Evolutionary conservation across 1,139 yeast species (phyloP), one percentile per base, ranked within the genome.

Genomic region (Sugiyamaella grinbergsii): DNA sequence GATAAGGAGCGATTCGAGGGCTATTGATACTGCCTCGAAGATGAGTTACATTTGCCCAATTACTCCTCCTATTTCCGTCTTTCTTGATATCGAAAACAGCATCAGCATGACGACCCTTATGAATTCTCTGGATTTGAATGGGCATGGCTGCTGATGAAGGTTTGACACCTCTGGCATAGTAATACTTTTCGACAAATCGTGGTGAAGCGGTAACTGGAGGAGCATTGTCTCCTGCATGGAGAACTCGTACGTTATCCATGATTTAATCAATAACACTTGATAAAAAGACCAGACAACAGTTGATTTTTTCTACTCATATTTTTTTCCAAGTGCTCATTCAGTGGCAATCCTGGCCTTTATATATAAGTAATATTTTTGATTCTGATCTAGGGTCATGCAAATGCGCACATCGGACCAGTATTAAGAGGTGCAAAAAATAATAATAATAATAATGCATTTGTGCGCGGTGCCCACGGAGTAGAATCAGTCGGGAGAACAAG

Each of bases 101-200:
- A 38, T 56, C 59, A 2, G 60, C 56, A 29, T 59, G 61, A 13
- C 53, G 32, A 28, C 48, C 46, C 15, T 49, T 47, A 36, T 55
- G 54, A 19, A 55, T 34, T 26, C 57, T 51, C 46, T 59, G 63
- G 11, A 59, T 53, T 47, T 59, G 63, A 22, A 28, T 22, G 6
- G 53, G 49, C n/a, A 58, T 22, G 26, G 43, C 42, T 26, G 40
- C 13, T 11, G 50, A 28, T 20, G 51, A 28, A 3, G 50, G 16
- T 38, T 51, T 52, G 42, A 42, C 49, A 2, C 52, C 51, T 26
- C 52, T 42, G 8, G 61, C 62, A 48, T 55, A 52, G 26, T 49
- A 50, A 43, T 56, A 58, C 24, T 47, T 43, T 41, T 55, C 58
- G 6, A 38, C 26, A 11, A 31, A 16, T n/a, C 40, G 24, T 16